phyloP scores from a whole-genome alignment of 108 stramenopile species.

The Fistulifera pelliculosa region DNA sequence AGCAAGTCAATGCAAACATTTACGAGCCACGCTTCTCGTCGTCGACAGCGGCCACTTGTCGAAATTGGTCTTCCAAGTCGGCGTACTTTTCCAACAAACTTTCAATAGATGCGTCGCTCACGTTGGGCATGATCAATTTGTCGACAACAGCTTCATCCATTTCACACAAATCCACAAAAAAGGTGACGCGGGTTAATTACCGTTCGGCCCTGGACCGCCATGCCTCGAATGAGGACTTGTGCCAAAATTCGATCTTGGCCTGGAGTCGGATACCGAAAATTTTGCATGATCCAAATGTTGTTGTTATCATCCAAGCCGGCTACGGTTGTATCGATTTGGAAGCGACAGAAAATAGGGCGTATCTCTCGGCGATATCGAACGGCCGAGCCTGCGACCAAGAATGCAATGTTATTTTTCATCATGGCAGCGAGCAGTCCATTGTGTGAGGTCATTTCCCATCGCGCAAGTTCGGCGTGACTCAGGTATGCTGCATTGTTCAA shows the following conservation, averaged over 20 bases:
- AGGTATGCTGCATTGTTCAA: constrained; percentile 72
- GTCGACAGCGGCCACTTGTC: constrained; percentile 1
- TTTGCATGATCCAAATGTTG: constrained; percentile 58
- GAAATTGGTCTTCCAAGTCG: background rate
- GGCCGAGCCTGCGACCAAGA: constrained; percentile 36
- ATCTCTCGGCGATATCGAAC: constrained; percentile 60
- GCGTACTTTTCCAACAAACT: background rate
- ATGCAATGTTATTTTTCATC: constrained; percentile 20
- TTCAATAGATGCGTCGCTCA: background rate
- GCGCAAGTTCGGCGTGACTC: constrained; percentile 56
- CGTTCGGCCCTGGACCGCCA: constrained; percentile 8
- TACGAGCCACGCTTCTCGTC: background rate
- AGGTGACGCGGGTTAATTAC: constrained; percentile 5
- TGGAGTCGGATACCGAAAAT: constrained; percentile 31
- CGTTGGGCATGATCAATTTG: constrained; percentile 1
- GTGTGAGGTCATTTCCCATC: constrained; percentile 57
- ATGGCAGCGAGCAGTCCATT: constrained; percentile 32
- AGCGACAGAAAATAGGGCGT: constrained; percentile 34
- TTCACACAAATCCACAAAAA: constrained; percentile 4
- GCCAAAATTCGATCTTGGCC: constrained; percentile 9
- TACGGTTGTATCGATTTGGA: constrained; percentile 45
- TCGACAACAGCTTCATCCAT: constrained; percentile 3
- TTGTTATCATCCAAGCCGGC: constrained; percentile 40
- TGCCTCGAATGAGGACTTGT: constrained; percentile 15
- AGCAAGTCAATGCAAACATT: no score